Percentiles rank a stretch among this genome's conserved stretches.
Evolutionary conservation across 2,329 filamentous ascomycete genomes (phyloP).

Genomic region (Alternaria consortialis): DNA sequence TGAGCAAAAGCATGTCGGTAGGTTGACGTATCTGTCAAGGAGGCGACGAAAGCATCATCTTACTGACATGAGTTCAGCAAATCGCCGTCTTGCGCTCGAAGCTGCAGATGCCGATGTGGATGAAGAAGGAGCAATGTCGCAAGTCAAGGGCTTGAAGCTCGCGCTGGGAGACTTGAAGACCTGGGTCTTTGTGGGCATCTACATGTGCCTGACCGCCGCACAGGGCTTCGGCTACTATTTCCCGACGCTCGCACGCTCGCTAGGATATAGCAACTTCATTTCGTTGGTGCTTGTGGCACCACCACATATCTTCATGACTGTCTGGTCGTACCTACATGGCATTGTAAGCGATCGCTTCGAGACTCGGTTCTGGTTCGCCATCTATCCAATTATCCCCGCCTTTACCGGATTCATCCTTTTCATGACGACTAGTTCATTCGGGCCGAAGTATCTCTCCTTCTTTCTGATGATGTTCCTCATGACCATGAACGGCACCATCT

Average conservation of each 20-base stretch:
- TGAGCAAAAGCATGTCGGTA: background rate
- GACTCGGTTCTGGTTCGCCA: too few species aligned
- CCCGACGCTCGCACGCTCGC: background rate
- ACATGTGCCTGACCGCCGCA: background rate
- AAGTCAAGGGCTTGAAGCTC: too few species aligned
- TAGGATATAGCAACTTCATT: background rate
- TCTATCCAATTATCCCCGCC: too few species aligned
- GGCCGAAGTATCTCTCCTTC: too few species aligned
- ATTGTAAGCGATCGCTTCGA: too few species aligned
- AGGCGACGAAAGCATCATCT: too few species aligned
- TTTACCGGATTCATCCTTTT: too few species aligned
- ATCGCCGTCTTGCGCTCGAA: background rate
- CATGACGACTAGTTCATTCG: too few species aligned
- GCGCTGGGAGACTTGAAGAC: too few species aligned
- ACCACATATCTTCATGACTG: background rate
- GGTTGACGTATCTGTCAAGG: too few species aligned
- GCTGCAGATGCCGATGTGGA: background rate
- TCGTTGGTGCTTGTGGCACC: background rate
- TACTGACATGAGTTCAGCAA: too few species aligned
- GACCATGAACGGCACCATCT: conserved; percentile 65
- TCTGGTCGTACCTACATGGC: background rate
- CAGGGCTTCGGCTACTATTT: background rate
- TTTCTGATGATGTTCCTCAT: conserved; percentile 58
- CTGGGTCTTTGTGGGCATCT: background rate
- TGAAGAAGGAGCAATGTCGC: too few species aligned